Evolutionary conservation across 75 land plant species (phyloP), one percentile per base, ranked within the genome.

Genomic region (Sequoia sempervirens): DNA sequence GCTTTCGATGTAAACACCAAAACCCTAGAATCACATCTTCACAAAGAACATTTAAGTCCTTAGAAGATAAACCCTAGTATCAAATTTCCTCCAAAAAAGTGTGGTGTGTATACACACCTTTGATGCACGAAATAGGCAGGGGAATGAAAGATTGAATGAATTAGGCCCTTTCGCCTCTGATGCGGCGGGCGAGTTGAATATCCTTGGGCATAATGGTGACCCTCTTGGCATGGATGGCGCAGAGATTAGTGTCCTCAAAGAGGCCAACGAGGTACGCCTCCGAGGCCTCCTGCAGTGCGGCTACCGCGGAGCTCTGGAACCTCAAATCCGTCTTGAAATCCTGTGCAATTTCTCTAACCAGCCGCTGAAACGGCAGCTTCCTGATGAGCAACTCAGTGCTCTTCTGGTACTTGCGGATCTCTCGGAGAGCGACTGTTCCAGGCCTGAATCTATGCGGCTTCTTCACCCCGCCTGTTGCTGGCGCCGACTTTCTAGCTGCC

Each of bases 381-480:
- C 81, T 83, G 7, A 89, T 83, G 52, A 89, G 88, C 36, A 89
- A 79, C 64, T 89, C 85, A 36, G 73, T 84, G 28, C 81, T 89
- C 81, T 86, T 89, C 81, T 89, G 90, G 46, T 80, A 89, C 72
- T 84, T 84, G 7, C 85, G 84, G 41, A 84, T 84, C 83, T 84
- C 85, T 12, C 85, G 84, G 0, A 84, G 85, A 1, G 83, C 85
- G 26, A 82, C 80, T 2, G 80, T 79, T 9, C 80, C 64, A 1
- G 90, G 85, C 43, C 83, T 86, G 72, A 84, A 88, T 18, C 90
- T 45, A 50, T 87, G 89, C 5, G 86, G 81, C 78, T 86, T 86
- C 87, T 84, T 46, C 18, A 68, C 52, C 46, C 87, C 87, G 26
- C 87, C 87, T 17, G 87, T 86, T 14, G 87, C 69, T 4, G 87